Percentiles rank a stretch among this genome's conserved stretches.
Evolutionary conservation across 805 yeast genomes (phyloP).

Genomic region (Spencermartinsiella europaea): DNA sequence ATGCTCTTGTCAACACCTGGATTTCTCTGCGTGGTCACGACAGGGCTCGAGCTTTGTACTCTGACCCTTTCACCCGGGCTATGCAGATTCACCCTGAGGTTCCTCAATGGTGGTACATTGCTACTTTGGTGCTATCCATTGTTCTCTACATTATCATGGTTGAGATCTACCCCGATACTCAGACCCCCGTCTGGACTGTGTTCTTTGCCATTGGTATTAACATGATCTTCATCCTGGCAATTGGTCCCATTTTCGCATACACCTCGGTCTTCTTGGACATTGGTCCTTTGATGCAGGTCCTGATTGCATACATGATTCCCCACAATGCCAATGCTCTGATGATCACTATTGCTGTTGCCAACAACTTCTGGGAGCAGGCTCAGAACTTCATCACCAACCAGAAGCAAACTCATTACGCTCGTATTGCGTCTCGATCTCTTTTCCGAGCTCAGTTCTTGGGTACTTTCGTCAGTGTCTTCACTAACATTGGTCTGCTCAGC

Average conservation of each 20-base stretch:
- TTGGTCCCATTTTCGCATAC: conserved; percentile 54
- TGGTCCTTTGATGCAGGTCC: conserved; percentile 56
- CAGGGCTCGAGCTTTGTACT: background rate
- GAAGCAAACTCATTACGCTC: conserved; percentile 55
- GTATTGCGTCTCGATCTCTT: conserved; percentile 46
- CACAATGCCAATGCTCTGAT: conserved; percentile 35
- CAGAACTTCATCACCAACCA: conserved; percentile 49
- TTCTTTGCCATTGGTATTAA: conserved; percentile 53
- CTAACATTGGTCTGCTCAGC: conserved; percentile 37
- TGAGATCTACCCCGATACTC: conserved; percentile 18
- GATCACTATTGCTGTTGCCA: conserved; percentile 28
- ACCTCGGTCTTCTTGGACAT: conserved; percentile 54
- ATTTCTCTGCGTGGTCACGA: background rate
- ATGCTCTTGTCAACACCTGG: conserved; percentile 25
- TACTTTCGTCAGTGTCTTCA: conserved; percentile 39
- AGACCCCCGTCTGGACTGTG: conserved; percentile 38
- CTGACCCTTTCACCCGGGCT: conserved; percentile 23
- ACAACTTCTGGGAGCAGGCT: conserved; percentile 42
- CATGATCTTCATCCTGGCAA: conserved; percentile 55
- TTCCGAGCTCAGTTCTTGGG: conserved; percentile 26
- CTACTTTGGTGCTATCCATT: conserved; percentile 41
- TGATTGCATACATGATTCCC: conserved; percentile 61
- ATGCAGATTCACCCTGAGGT: conserved; percentile 54
- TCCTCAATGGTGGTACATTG: conserved; percentile 58
- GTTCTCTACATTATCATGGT: conserved; percentile 23